phyloP scores from a whole-genome alignment of 345 rosid genomes.

The Aegle marmelos region DNA sequence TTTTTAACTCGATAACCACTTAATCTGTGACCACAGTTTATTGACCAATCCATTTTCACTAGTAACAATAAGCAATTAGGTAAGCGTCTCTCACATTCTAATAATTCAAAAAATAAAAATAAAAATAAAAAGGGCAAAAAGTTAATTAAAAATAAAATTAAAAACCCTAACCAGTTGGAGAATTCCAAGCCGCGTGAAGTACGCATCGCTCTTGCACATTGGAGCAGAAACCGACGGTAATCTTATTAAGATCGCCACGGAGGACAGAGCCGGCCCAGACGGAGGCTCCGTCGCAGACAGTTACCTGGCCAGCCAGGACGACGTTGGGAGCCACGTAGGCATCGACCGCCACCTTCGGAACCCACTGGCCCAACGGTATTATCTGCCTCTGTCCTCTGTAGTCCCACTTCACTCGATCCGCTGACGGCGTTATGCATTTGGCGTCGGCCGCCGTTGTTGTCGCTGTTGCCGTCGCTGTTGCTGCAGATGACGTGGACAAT shows the following conservation, averaged over 20 bases:
- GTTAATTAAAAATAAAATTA: neutral
- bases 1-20: neutral
- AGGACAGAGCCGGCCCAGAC: slow-evolving; percentile 92
- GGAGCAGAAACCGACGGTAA: slow-evolving; percentile 86
- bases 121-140: neutral
- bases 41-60: neutral
- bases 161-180: slow-evolving; percentile 72
- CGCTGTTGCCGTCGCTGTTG: slow-evolving; percentile 29
- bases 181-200: slow-evolving; percentile 94
- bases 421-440: slow-evolving; percentile 55
- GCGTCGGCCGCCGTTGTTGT: slow-evolving; percentile 29
- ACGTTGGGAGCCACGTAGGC: slow-evolving; percentile 94
- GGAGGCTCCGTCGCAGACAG: slow-evolving; percentile 80
- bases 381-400: slow-evolving; percentile 93
- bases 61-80: neutral
- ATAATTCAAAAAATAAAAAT: neutral
- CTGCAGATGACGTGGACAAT: neutral
- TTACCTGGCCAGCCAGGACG: slow-evolving; percentile 88
- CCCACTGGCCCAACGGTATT: slow-evolving; percentile 92
- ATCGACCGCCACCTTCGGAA: slow-evolving; percentile 91
- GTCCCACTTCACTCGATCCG: slow-evolving; percentile 94
- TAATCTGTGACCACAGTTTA: neutral
- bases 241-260: slow-evolving; percentile 96
- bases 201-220: slow-evolving; percentile 95
- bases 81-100: neutral